Base-by-base conservation (phyloP, 2,329 filamentous ascomycete genomes). In the Iodosphaeria phyllophila region DNA sequence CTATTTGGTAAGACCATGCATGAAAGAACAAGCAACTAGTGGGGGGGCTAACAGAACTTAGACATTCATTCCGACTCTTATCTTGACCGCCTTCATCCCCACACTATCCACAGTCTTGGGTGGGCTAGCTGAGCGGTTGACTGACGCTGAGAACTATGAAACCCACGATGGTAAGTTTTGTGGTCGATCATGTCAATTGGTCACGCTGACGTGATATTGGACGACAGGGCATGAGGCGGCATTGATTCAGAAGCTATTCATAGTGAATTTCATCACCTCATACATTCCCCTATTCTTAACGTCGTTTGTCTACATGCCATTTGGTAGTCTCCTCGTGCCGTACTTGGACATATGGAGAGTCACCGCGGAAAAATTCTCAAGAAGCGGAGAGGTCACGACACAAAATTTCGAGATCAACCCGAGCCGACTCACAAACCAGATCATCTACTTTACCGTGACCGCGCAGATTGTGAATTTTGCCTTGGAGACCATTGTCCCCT, bases 371-470 rank as follows among this genome's bases (percentile, higher is more conserved):
- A 72, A 71, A 1, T 73, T 92, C 35, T 75, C 74, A 0, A 70
- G 79, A 28, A 68, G 76, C 35, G 73, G 84, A 31, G 74, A 82
- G 42, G 51, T 80, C 15, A 58, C 66, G 14, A 65, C 61, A 5
- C 51, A 56, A 25, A 58, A 64, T 13, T 98, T 93, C 46, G 60
- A 71, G 26, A 78, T 93, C 50, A 83, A 95, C 41, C 75, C 82
- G 0, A 63, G 73, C 35, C 65, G 89, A 10, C 68, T 95, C 18
- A 77, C 74, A 38, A 78, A 83, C 37, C 86, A 95, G 46, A 80
- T 93, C 45, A 89, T 93, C 33, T 95, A 92, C 52, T 89, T 92
- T 33, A 92, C 86, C 0, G 79, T 95, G 16, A 93, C 86, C 0
- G 86, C 83, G 0, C 86, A 93, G 43, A 65, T 93, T 18, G 74